Base-by-base conservation (phyloP, 352 stramenopile species). In the Phytophthora citricola region DNA sequence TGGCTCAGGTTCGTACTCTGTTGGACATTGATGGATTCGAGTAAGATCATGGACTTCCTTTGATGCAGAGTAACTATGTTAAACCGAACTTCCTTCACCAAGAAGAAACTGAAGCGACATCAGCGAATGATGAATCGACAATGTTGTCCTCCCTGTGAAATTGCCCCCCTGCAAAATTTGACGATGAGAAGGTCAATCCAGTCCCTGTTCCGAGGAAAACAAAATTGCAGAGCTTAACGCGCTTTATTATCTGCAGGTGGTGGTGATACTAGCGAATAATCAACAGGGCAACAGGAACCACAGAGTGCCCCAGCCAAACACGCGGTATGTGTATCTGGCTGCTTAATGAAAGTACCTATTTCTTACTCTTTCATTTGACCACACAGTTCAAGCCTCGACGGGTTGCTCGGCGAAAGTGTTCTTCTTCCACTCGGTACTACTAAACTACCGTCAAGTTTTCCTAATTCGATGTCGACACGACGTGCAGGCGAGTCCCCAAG, bases 31-130 rank as follows among this genome's bases (percentile, higher is more conserved):
- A 26, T 38, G 32, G 15, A 22, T 8, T 27, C 9, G 31, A 48
- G 15, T 40, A 17, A 29, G 36, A 41, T 27, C 5, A 47, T 29
- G 36, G 40, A 26, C 10, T 47, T n/a, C 4, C 7, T 8, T 5
- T 45, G 50, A 15, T 24, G 27, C 24, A 75, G 67, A 64, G 17
- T 44, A 50, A 45, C 22, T 83, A 83, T n/a, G 48, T 64, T 15
- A 84, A 77, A 29, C 75, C 75, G 11, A 70, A 54, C 27, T 86
- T 84, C 39, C 10, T 80, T 24, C n/a, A 69, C 10, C 66, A 69
- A 44, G 46, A 65, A 22, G 70, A 76, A 5, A n/a, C 29, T 5
- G 44, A 32, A 26, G 40, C 20, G 5, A 15, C 36, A 58, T 17
- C 39, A 17, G 26, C 50, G 26, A 41, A 12, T 44, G 29, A 22